Conservation (phyloP, 2,329 filamentous ascomycete genomes). For the Fonsecaea nubica region DNA sequence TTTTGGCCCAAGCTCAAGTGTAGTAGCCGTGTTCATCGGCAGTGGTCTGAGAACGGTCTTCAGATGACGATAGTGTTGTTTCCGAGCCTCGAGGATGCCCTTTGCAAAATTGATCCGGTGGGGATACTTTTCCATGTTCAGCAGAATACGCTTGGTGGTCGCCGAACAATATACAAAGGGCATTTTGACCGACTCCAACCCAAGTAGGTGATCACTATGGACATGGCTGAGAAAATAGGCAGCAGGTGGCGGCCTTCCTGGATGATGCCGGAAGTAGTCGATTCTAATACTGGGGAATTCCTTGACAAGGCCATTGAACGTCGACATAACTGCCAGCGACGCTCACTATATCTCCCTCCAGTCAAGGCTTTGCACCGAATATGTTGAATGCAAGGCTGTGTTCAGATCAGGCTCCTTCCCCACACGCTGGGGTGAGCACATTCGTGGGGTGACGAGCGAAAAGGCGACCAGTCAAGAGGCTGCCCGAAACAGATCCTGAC, state of each 20-base stretch:
- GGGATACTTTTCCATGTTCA: constrained; percentile 78
- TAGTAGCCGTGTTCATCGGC: constrained; percentile 78
- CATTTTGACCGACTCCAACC: constrained; percentile 75
- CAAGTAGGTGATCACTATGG: constrained; percentile 86
- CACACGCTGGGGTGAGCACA: background rate
- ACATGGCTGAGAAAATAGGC: constrained; percentile 92
- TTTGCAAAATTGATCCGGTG: constrained; percentile 82
- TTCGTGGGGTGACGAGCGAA: constrained; percentile 10
- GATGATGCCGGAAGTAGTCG: constrained; percentile 75
- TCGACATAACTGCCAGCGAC: constrained; percentile 66
- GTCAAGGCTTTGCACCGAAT: background rate
- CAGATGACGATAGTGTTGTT: constrained; percentile 78
- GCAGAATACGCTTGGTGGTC: constrained; percentile 78
- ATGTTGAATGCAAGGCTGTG: constrained; percentile 22
- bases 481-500: constrained; percentile 16
- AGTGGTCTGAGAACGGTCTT: constrained; percentile 76
- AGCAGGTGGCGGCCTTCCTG: constrained; percentile 65
- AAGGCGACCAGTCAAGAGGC: constrained; percentile 20
- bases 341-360: background rate
- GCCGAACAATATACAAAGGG: constrained; percentile 91
- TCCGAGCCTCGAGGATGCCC: constrained; percentile 75
- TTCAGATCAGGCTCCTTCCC: background rate
- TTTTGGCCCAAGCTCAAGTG: constrained; percentile 74
- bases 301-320: constrained; percentile 72
- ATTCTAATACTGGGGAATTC: constrained; percentile 85